A percentile compares a stretch with the other conserved stretches of the same genome.
phyloP scores from a whole-genome alignment of 257 asterid genomes.

The Voacanga thouarsii region DNA sequence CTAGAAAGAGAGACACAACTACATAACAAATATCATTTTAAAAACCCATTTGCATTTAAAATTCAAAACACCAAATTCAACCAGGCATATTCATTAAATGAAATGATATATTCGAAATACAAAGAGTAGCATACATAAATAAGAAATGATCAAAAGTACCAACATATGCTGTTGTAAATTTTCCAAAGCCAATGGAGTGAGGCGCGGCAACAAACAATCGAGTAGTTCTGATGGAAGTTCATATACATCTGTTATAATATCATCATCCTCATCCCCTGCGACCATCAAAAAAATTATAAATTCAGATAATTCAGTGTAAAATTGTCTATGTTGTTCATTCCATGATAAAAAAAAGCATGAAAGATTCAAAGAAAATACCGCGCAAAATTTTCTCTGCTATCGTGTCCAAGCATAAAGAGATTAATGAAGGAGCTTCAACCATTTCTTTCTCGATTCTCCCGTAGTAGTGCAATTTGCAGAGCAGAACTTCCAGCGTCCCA shows the following conservation, averaged over 20 bases:
- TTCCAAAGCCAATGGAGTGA: constrained; percentile 73
- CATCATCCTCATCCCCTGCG: constrained; percentile 41
- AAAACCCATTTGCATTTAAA: not conserved
- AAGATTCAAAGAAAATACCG: constrained; percentile 30
- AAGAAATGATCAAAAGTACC: constrained; percentile 19
- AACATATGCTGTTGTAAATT: constrained; percentile 53
- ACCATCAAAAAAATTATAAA: not conserved
- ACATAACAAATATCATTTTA: not conserved
- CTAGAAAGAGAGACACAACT: not conserved
- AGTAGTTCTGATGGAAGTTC: constrained; percentile 66
- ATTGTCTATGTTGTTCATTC: not conserved
- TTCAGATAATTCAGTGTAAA: not conserved
- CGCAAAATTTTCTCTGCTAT: constrained; percentile 50
- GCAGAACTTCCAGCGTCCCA: not conserved
- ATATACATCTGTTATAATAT: constrained; percentile 38
- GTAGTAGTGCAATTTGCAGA: not conserved
- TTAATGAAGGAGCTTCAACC: constrained; percentile 48
- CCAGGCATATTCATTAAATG: not conserved
- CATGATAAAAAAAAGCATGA: not conserved
- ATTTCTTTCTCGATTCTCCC: constrained; percentile 11
- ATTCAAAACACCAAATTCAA: not conserved
- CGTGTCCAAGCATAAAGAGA: constrained; percentile 48
- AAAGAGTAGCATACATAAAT: not conserved
- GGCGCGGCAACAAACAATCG: constrained; percentile 48
- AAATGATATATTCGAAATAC: not conserved